These are phyloP conservation scores for Phytophthora chlamydospora DNA, from an alignment of 352 stramenopile genomes.

Conservation along the genomic window DNA sequence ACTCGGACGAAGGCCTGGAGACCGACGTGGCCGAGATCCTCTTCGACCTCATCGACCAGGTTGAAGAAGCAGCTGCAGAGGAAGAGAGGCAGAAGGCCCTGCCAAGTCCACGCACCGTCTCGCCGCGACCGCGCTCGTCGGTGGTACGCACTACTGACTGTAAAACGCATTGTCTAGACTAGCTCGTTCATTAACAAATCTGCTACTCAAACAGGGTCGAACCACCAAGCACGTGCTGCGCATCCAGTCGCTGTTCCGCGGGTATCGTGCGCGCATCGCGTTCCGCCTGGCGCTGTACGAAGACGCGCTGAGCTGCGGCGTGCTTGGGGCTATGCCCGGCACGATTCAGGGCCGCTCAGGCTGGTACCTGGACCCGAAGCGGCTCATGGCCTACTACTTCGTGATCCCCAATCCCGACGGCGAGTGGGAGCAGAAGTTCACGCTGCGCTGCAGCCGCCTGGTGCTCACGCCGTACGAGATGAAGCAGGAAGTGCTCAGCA, in stretches of 20 bases:
- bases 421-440: constrained; percentile 71
- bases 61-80: constrained; percentile 22
- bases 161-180: background rate
- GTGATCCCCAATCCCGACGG: constrained; percentile 49
- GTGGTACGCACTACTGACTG: constrained; percentile 6
- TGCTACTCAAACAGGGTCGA: constrained; percentile 5
- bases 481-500: constrained; percentile 55
- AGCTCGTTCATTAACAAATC: background rate
- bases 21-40: constrained; percentile 51
- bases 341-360: constrained; percentile 65
- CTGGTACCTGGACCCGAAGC: constrained; percentile 84
- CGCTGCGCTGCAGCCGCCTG: constrained; percentile 57
- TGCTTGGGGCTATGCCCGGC: constrained; percentile 76
- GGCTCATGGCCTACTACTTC: constrained; percentile 81
- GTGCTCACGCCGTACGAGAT: constrained; percentile 77
- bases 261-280: constrained; percentile 49
- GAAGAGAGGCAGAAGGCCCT: constrained; percentile 11
- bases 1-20: constrained; percentile 36
- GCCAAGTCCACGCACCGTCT: constrained; percentile 19
- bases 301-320: constrained; percentile 62
- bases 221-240: constrained; percentile 30
- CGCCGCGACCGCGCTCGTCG: constrained; percentile 16
- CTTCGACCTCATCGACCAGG: constrained; percentile 49
- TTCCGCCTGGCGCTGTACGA: constrained; percentile 73
- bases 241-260: constrained; percentile 67